Evolutionary conservation across 2,329 filamentous ascomycete genomes (phyloP), one percentile per base, ranked within the genome.

Genomic region (Aureobasidium sp.): DNA sequence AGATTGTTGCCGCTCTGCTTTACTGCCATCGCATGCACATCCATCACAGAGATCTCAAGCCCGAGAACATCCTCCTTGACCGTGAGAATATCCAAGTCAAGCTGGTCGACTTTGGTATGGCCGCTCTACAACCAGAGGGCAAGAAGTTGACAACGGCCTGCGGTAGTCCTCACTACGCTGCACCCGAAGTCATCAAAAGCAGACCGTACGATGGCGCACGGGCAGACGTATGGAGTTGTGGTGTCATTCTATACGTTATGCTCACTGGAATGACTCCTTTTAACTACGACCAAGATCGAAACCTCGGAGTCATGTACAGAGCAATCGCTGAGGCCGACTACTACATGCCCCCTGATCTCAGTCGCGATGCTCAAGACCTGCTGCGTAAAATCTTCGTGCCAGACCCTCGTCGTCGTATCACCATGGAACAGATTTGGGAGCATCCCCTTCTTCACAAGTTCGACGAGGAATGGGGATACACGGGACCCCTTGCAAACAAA

Each of bases 91-190:
- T 87, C 59, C 86, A 89, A 63, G 86, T 97, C 73, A 99, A 97
- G 76, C 87, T 99, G 68, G 93, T 93, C 57, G 94, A 99, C 74
- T 99, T 99, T 74, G 93, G 94, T 45, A 97, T 99, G 92, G 94
- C 94, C 48, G 93, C 93, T 3, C 80, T 97, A 45, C 93, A 97
- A 73, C 89, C 89, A 3, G 82, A 85, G 27, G 87, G 86, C 9
- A 87, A 91, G 67, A 87, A 87, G 71, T 82, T 99, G 31, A 89
- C 85, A 62, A 97, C 94, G 0, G 91, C 93, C 5, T 99, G 94
- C 69, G 94, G 94, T 22, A 97, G 94, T 66, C 94, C 94, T 25
- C 94, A 97, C 75, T 99, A 99, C 70, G 93, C 93, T 20, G 92
- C 94, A 0, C 94, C 94, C 0, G 94, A 99, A 73, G 85, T 99